Evolutionary conservation across 306 rosid species (phyloP), one percentile per base, ranked within the genome.

Genomic region (Medicago arabica): DNA sequence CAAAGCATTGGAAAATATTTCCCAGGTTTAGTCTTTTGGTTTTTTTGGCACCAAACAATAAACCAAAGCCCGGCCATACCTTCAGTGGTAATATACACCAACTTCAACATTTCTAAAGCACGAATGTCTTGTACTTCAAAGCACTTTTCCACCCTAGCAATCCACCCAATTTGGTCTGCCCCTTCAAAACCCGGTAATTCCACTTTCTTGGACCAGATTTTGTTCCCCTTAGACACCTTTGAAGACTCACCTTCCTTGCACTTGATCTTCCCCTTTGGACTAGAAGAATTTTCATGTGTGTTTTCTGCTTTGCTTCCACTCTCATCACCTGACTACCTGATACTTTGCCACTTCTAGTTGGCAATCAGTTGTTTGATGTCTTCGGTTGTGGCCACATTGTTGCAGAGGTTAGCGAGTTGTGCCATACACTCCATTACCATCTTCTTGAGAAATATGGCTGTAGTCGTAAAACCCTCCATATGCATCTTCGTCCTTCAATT

Each of bases 331-430:
- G 12, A 54, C 60, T 25, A 54, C 60, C 28, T 18, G 61, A 55
- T 55, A 55, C 61, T 7, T 55, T 55, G 61, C 61, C 61, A 55
- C 31, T 55, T 55, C 61, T 55, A 19, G 12, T 19, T 55, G 61
- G 28, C 14, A 55, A 6, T 55, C 31, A 55, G 6, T 55, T 55
- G 34, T 55, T 55, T 55, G 57, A 50, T 50, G 57, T 50, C 57
- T n/a, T 50, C 16, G 5, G 66, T 60, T 28, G 16, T 60, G 16
- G 40, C 6, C 19, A 60, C 11, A 28, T 28, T 25, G 25, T 60
- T 1, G 18, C 5, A 31, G 41, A 5, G 41, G 41, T 28, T 34
- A 60, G 16, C 6, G 18, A 60, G 41, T 14, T 28, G 19, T 60
- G 40, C 39, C 5, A 1, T 28, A 10, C 9, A 4, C 66, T 28